These are phyloP conservation scores for Xylaria intraflava DNA, from an alignment of 495 filamentous ascomycete species.

Conservation along the genomic window DNA sequence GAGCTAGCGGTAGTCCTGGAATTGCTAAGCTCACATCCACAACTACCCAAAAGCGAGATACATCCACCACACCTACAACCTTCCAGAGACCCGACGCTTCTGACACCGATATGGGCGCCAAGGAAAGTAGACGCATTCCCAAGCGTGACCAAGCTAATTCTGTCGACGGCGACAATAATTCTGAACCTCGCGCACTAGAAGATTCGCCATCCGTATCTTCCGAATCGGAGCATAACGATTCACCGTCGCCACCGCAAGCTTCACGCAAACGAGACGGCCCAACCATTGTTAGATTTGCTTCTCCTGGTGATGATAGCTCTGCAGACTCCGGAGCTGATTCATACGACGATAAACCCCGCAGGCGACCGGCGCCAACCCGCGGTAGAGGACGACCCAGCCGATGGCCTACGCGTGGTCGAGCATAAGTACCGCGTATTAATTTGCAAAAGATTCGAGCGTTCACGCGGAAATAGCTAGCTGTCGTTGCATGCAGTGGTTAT, in stretches of 20 bases:
- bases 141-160: slow-evolving; percentile 17
- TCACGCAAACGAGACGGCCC: slow-evolving; percentile 9
- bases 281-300: slow-evolving; percentile 17
- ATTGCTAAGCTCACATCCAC: slow-evolving; percentile 12
- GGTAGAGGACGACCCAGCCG: slow-evolving; percentile 14
- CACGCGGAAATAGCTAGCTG: background rate
- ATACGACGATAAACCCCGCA: slow-evolving; percentile 7
- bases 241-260: background rate
- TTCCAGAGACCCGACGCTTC: background rate
- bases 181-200: slow-evolving; percentile 24
- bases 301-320: slow-evolving; percentile 11
- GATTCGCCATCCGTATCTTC: slow-evolving; percentile 17
- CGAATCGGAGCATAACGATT: slow-evolving; percentile 12
- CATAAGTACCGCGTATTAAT: too few relatives aligned
- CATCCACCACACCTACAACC: slow-evolving; percentile 9
- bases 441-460: background rate
- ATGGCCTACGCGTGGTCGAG: slow-evolving; percentile 1
- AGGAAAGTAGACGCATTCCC: slow-evolving; percentile 10
- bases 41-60: background rate
- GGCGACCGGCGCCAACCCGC: background rate
- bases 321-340: slow-evolving; percentile 5
- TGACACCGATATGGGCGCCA: background rate
- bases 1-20: slow-evolving; percentile 10
- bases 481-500: background rate
- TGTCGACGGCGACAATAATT: slow-evolving; percentile 28